A percentile compares a stretch with the other conserved stretches of the same genome.
phyloP scores from a whole-genome alignment of 345 rosid genomes.

The Hevea brasiliensis region DNA sequence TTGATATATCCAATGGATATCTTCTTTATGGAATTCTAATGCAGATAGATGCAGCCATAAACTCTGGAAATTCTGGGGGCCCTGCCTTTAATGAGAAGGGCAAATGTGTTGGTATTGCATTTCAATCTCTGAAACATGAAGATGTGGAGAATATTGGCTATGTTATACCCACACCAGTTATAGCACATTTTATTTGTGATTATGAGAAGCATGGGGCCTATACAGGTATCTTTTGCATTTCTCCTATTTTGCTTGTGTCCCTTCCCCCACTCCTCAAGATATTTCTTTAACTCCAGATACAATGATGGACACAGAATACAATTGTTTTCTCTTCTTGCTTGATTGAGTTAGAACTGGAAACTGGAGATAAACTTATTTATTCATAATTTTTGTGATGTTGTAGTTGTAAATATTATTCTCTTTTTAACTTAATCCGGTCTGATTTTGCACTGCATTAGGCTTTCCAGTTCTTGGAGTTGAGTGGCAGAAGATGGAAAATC shows the following conservation, averaged over 20 bases:
- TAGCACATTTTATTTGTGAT: conserved; percentile 77
- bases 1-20: not conserved
- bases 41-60: conserved; percentile 96
- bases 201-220: conserved; percentile 85
- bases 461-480: conserved; percentile 92
- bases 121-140: conserved; percentile 91
- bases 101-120: conserved; percentile 93
- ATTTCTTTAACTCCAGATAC: no score
- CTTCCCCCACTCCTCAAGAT: no score
- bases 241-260: not conserved
- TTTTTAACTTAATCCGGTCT: conserved; percentile 7
- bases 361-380: no score
- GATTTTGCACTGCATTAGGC: conserved; percentile 44
- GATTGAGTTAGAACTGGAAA: no score
- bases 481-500: conserved; percentile 99
- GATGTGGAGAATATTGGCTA: conserved; percentile 95
- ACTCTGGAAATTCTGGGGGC: conserved; percentile 98
- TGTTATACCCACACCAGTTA: conserved; percentile 94
- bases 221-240: conserved; percentile 57
- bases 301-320: no score
- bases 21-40: conserved; percentile 13
- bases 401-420: not conserved
- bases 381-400: not conserved
- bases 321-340: no score
- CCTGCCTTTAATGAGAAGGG: conserved; percentile 96